phyloP scores from a whole-genome alignment of 2,329 filamentous ascomycete species.

The Metarhizium humberi region DNA sequence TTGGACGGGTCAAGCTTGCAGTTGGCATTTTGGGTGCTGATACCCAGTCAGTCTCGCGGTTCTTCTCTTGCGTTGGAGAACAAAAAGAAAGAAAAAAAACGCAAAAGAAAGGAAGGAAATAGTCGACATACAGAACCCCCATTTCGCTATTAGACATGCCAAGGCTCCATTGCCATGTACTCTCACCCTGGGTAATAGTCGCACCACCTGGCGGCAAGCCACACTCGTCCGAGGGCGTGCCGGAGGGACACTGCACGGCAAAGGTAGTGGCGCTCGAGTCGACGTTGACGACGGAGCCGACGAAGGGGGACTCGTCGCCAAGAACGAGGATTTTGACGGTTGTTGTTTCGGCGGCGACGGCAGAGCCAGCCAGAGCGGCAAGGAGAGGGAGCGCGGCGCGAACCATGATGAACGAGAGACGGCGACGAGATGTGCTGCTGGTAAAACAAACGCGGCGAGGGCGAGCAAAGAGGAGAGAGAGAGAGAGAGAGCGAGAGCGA shows the following conservation, averaged over 20 bases:
- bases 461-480: too few species aligned
- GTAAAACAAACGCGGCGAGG: too few species aligned
- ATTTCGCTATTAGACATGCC: neutral
- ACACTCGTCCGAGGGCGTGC: constrained; percentile 14
- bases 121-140: neutral
- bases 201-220: constrained; percentile 5
- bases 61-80: too few species aligned
- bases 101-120: neutral
- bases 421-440: neutral
- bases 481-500: too few species aligned
- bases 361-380: constrained; percentile 12
- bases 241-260: constrained; percentile 16
- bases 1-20: constrained; percentile 18
- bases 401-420: constrained; percentile 10
- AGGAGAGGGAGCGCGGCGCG: constrained; percentile 17
- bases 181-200: constrained; percentile 19
- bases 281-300: constrained; percentile 21
- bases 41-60: neutral
- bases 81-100: too few species aligned
- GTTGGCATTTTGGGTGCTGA: constrained; percentile 10
- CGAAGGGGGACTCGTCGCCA: constrained; percentile 12
- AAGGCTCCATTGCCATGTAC: constrained; percentile 14
- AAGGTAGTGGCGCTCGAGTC: constrained; percentile 20
- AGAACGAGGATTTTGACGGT: constrained; percentile 17
- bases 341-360: constrained; percentile 16